Conservation (phyloP, 495 filamentous ascomycete genomes). For the Articulospora tetracladia region DNA sequence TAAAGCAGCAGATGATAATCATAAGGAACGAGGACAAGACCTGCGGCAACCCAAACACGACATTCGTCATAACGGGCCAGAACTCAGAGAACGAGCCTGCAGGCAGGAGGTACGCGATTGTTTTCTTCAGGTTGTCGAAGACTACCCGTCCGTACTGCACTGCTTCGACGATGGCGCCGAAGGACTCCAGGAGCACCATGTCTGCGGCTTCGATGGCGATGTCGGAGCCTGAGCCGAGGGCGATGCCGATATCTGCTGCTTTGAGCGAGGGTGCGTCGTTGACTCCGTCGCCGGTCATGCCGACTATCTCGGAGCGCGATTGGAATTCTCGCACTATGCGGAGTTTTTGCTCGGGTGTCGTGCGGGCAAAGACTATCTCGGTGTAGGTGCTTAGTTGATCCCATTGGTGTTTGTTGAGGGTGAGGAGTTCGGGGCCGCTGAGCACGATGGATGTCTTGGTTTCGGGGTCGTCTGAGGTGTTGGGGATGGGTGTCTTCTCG, state of each 20-base stretch:
- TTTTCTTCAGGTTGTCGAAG: constrained; percentile 56
- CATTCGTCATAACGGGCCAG: constrained; percentile 67
- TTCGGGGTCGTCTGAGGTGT: not conserved
- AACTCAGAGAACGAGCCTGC: constrained; percentile 66
- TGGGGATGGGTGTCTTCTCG: constrained; percentile 10
- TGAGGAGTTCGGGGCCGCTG: constrained; percentile 55
- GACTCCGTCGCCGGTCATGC: constrained; percentile 56
- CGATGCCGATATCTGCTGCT: constrained; percentile 51
- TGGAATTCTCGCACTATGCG: constrained; percentile 69
- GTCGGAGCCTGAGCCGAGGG: constrained; percentile 45
- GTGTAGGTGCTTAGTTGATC: constrained; percentile 50
- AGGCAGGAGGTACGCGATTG: constrained; percentile 52
- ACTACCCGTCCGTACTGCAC: constrained; percentile 56
- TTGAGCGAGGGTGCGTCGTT: constrained; percentile 57
- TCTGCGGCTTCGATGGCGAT: constrained; percentile 70
- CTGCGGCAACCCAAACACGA: constrained; percentile 67
- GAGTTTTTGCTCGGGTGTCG: constrained; percentile 73
- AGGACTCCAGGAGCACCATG: constrained; percentile 65
- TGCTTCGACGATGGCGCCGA: constrained; percentile 63
- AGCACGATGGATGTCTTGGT: constrained; percentile 31
- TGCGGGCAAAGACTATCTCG: constrained; percentile 66
- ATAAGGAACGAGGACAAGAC: constrained; percentile 65
- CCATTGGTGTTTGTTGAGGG: constrained; percentile 55
- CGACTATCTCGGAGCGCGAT: constrained; percentile 36
- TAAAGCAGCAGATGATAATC: constrained; percentile 70